These are phyloP conservation scores for Yamadazyma philogaea DNA, from an alignment of 805 yeast species.

Conservation along the genomic window DNA sequence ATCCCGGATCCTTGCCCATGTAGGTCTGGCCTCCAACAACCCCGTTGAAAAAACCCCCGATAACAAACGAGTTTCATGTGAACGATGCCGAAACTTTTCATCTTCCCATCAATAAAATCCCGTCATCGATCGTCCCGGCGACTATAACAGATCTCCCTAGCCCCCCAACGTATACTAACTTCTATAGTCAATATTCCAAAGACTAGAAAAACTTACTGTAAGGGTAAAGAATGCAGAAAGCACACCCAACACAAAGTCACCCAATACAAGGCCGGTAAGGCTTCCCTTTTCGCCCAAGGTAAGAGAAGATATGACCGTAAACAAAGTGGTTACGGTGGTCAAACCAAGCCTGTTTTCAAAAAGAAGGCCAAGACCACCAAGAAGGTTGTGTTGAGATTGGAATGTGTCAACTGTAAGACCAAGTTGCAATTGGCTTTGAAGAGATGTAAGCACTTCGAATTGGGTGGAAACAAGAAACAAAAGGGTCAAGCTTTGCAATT, in stretches of 20 bases:
- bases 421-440: slow-evolving; percentile 96
- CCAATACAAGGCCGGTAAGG: slow-evolving; percentile 99
- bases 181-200: slow-evolving; percentile 96
- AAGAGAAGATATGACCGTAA: slow-evolving; percentile 99
- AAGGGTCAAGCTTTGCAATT: slow-evolving; percentile 99
- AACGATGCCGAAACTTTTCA: too few species aligned
- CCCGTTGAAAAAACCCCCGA: too few species aligned
- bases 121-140: too few species aligned
- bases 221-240: slow-evolving; percentile 98
- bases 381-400: slow-evolving; percentile 99
- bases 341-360: slow-evolving; percentile 99
- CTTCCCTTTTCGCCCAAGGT: slow-evolving; percentile 99
- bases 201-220: slow-evolving; percentile 99
- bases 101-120: too few species aligned
- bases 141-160: too few species aligned
- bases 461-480: slow-evolving; percentile 99
- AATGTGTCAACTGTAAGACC: slow-evolving; percentile 98
- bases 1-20: too few species aligned
- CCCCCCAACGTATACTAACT: slow-evolving; percentile 5
- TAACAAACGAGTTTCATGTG: too few species aligned
- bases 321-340: slow-evolving; percentile 99
- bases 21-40: too few species aligned
- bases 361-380: slow-evolving; percentile 99
- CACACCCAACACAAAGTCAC: slow-evolving; percentile 99
- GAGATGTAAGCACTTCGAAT: slow-evolving; percentile 99